These are phyloP conservation scores for Alloteropsis semialata DNA, from an alignment of 176 grass and related monocot species.

Conservation along the genomic window DNA sequence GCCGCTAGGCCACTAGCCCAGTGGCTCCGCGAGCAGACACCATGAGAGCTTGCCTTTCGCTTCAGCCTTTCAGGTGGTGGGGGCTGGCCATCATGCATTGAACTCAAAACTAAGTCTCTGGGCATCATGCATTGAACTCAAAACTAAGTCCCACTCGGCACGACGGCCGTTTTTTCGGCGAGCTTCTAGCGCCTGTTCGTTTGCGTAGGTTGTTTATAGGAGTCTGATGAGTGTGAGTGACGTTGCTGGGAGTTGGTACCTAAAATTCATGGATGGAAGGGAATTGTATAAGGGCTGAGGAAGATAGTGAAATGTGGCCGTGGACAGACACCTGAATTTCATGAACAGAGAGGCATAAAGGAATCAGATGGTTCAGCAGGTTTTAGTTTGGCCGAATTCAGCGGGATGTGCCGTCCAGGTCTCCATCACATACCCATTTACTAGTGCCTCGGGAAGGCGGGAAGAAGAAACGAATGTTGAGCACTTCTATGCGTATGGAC, in stretches of 20 bases:
- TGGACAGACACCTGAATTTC: neutral
- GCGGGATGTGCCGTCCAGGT: conserved; percentile 23
- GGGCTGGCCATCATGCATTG: conserved; percentile 1
- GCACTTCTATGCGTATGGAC: conserved; percentile 12
- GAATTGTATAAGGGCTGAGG: neutral
- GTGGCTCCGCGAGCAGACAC: conserved; percentile 21
- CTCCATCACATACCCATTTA: conserved; percentile 17
- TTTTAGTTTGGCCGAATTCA: conserved; percentile 6
- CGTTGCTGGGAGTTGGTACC: conserved; percentile 27
- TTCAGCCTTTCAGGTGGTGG: conserved; percentile 40
- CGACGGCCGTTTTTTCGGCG: neutral
- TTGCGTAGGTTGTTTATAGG: neutral
- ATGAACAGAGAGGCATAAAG: neutral
- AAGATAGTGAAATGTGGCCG: neutral
- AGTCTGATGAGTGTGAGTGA: conserved; percentile 3
- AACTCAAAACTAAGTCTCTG: neutral
- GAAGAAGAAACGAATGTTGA: conserved; percentile 28
- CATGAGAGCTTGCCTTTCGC: conserved; percentile 33
- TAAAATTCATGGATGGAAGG: conserved; percentile 1
- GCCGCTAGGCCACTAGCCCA: conserved; percentile 18
- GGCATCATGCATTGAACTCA: conserved; percentile 3
- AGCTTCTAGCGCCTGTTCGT: conserved; percentile 19
- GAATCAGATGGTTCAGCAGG: conserved; percentile 23
- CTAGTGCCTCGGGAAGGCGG: conserved; percentile 12
- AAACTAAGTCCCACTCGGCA: neutral